phyloP scores from a whole-genome alignment of 306 rosid species.

The Acmispon strigosus region DNA sequence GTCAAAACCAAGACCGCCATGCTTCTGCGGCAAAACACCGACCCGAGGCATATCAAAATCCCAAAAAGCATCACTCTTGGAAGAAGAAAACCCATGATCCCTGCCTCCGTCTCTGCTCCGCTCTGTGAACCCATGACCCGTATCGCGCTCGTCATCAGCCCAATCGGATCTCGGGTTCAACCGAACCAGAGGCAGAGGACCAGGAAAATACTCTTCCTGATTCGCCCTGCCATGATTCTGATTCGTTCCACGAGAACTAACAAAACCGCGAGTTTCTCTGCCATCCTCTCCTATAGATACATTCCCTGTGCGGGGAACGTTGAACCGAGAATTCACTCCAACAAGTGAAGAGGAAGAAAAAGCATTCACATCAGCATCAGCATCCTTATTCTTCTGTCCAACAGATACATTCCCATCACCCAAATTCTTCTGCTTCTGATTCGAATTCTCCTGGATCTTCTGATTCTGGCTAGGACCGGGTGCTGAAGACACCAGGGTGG shows the following conservation, averaged over 20 bases:
- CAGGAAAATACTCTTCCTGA: conserved; percentile 65
- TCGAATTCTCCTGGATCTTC: conserved; percentile 56
- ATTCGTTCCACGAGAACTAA: conserved; percentile 33
- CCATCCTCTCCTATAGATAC: conserved; percentile 28
- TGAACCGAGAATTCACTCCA: conserved; percentile 37
- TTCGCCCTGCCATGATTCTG: conserved; percentile 27
- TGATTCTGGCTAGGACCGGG: conserved; percentile 35
- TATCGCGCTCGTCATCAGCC: conserved; percentile 99
- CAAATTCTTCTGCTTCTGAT: conserved; percentile 43
- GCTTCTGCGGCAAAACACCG: conserved; percentile 58
- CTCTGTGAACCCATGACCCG: conserved; percentile 57
- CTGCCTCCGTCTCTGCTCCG: conserved; percentile 54
- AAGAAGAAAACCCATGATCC: conserved; percentile 46
- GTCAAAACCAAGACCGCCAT: conserved; percentile 37
- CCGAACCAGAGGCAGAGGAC: conserved; percentile 68
- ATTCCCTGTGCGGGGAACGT: conserved; percentile 23
- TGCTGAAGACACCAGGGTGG: conserved; percentile 59
- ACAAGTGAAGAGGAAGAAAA: conserved; percentile 21
- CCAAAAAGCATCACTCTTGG: conserved; percentile 66
- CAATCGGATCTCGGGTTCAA: conserved; percentile 80
- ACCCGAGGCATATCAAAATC: conserved; percentile 82
- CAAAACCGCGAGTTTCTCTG: conserved; percentile 20
- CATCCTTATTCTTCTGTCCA: conserved; percentile 36
- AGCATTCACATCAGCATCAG: not conserved
- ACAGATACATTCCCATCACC: conserved; percentile 25